Base-by-base conservation (phyloP, 2,329 filamentous ascomycete species). In the Clonostachys rosea region DNA sequence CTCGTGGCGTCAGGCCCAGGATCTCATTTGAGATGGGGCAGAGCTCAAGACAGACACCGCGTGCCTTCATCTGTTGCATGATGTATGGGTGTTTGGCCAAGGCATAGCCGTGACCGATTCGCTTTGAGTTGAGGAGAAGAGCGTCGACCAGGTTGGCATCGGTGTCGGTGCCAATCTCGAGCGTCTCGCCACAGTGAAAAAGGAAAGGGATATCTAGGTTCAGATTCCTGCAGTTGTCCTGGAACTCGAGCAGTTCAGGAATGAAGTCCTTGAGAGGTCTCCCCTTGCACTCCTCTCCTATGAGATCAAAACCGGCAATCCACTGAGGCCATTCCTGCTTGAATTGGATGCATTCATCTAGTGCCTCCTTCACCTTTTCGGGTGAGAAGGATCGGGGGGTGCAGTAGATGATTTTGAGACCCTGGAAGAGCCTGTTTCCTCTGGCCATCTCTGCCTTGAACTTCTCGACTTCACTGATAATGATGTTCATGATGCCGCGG, bases 21-120 rank as follows among this genome's bases (percentile, higher is more conserved):
- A 90, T 71, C 68, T 91, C 87, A 57, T 90, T 91, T 1, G 85
- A 89, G 44, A 89, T 89, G 1, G 86, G 87, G 54, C 87, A 90
- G 2, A 87, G 68, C 66, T 91, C 87, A n/a, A 91, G 71, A 54
- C 85, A 88, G 34, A 90, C 78, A 10, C 74, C 71, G n/a, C 71
- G 69, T 49, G 72, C 65, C 62, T 79, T 83, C 76, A 89, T 87
- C 44, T 76, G 67, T 52, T 83, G 68, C 64, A 89, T 79, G n/a
- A 89, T 67, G 36, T 78, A 67, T 0, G 82, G 82, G 58, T 89
- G 86, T 48, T 81, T 78, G 13, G 84, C 71, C 5, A 90, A 67
- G 0, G 86, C 81, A 54, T 86, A 89, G 1, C 86, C 86, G 56
- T 91, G 87, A 0, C 86, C 87, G 44, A 91, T 86, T 13, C 87